A percentile compares a stretch with the other conserved stretches of the same genome.
Evolutionary conservation across 2,329 filamentous ascomycete genomes (phyloP).

Genomic region (Massarina eburnea): DNA sequence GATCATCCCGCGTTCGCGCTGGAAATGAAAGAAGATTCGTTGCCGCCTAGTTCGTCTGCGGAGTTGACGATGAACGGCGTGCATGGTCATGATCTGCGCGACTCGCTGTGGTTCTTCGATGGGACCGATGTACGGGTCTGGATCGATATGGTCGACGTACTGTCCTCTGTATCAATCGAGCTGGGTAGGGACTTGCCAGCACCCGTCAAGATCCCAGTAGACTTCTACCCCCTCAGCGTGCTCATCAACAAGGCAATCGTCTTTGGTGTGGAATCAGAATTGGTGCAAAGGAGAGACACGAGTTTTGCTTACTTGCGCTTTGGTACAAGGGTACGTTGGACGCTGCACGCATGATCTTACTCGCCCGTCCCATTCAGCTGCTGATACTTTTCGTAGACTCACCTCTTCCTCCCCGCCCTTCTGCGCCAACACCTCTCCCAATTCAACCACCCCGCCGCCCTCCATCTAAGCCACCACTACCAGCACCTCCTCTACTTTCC

Average conservation of each 20-base stretch:
- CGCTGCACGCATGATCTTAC: background rate
- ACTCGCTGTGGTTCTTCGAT: constrained; percentile 95
- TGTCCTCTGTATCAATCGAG: constrained; percentile 61
- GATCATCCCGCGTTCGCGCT: constrained; percentile 67
- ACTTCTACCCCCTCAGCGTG: constrained; percentile 92
- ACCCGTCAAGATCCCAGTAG: constrained; percentile 77
- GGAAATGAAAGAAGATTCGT: constrained; percentile 49
- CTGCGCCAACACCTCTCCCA: constrained; percentile 76
- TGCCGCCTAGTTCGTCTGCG: constrained; percentile 53
- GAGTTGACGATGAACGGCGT: constrained; percentile 49
- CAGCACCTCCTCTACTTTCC: constrained; percentile 87
- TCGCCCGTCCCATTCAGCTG: constrained; percentile 1
- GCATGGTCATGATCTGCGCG: constrained; percentile 64
- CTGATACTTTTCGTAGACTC: constrained; percentile 61
- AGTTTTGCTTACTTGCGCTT: constrained; percentile 90
- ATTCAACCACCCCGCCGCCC: constrained; percentile 76
- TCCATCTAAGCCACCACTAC: constrained; percentile 82
- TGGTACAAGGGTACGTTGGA: constrained; percentile 71
- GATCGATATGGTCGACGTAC: constrained; percentile 83
- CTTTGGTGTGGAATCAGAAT: constrained; percentile 85
- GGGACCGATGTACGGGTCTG: constrained; percentile 83
- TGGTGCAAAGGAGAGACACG: constrained; percentile 90
- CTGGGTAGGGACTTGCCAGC: constrained; percentile 69
- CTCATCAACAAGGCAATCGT: constrained; percentile 87
- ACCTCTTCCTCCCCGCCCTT: constrained; percentile 88